Percentiles rank a stretch among this genome's conserved stretches.
Evolutionary conservation across 2,329 filamentous ascomycete genomes (phyloP).

Genomic region (Aspergillus fructus): DNA sequence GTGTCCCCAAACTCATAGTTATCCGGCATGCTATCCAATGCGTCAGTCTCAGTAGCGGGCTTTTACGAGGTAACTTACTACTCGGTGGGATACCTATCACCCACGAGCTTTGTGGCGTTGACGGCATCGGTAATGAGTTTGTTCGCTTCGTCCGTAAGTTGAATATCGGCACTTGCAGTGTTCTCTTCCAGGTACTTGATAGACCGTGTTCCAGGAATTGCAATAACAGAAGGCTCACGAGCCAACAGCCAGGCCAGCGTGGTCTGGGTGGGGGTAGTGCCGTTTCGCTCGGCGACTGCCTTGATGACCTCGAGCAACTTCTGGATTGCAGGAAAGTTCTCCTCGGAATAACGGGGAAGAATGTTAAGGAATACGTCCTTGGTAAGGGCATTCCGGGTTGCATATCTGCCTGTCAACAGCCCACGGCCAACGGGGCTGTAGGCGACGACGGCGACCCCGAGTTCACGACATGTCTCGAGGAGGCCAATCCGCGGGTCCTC

Average conservation of each 20-base stretch:
- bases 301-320: conserved; percentile 52
- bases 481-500: conserved; percentile 34
- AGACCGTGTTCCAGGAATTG: conserved; percentile 55
- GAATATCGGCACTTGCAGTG: not conserved
- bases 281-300: conserved; percentile 54
- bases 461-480: conserved; percentile 28
- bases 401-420: conserved; percentile 45
- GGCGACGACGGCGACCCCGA: conserved; percentile 42
- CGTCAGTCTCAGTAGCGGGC: not conserved
- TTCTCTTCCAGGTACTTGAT: conserved; percentile 3
- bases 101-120: not conserved
- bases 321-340: conserved; percentile 58
- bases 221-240: conserved; percentile 61
- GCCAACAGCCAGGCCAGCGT: conserved; percentile 63
- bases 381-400: conserved; percentile 35
- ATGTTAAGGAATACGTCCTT: conserved; percentile 47
- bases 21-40: not conserved
- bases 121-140: not conserved
- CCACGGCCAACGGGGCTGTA: conserved; percentile 47
- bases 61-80: too few relatives aligned
- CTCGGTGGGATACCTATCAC: not conserved
- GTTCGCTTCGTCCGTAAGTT: not conserved
- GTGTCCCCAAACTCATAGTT: not conserved
- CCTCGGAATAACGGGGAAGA: conserved; percentile 51
- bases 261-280: conserved; percentile 55